Conservation (phyloP, 257 asterid genomes). For the Solanum chaucha region DNA sequence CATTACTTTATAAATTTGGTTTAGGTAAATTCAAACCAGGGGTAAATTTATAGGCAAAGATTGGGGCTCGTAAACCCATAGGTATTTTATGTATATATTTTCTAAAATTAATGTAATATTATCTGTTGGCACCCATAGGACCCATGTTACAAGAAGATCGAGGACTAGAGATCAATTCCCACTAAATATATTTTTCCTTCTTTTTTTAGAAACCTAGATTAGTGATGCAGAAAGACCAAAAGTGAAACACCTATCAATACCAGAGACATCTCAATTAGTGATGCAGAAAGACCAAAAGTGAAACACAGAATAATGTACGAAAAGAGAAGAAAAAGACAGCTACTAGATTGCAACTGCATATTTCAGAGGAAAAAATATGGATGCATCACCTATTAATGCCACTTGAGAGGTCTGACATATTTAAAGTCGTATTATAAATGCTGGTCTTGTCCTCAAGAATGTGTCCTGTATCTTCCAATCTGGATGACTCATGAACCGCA, state of each 20-base stretch:
- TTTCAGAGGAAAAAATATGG: not conserved
- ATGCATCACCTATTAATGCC: conserved; percentile 71
- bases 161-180: not conserved
- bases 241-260: too few relatives aligned
- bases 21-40: not conserved
- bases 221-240: not conserved
- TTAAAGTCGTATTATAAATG: conserved; percentile 84
- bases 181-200: not conserved
- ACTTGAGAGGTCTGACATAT: conserved; percentile 82
- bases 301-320: not conserved
- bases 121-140: not conserved
- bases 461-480: conserved; percentile 90
- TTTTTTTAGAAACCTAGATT: not conserved
- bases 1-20: not conserved
- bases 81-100: not conserved
- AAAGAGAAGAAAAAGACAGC: not conserved
- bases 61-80: not conserved
- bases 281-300: not conserved
- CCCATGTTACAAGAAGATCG: not conserved
- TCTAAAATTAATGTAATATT: not conserved
- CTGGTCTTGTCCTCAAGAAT: conserved; percentile 79
- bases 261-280: not conserved
- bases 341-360: not conserved
- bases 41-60: not conserved
- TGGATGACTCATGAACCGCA: conserved; percentile 87